Base-by-base conservation (phyloP, 2,329 filamentous ascomycete genomes). In the Phaeosphaeriaceae sp. region DNA sequence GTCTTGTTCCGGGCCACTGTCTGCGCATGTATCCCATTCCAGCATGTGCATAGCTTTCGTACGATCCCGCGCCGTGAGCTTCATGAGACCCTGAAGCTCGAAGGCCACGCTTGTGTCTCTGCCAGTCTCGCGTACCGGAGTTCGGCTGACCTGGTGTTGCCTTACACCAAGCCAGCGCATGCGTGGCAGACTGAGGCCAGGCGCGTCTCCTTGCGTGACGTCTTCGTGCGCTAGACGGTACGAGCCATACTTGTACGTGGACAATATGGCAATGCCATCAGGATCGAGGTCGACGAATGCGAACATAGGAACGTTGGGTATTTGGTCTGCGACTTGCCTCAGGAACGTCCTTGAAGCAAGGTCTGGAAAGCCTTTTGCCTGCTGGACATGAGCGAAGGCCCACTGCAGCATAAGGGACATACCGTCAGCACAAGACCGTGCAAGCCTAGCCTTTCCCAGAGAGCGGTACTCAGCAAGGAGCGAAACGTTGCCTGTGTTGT, bases 291-390 rank as follows among this genome's bases (percentile, higher is more conserved):
- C 92, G 1, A 91, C 84, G 0, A 95, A 79, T 0, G 83, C 86
- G 52, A 86, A 83, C 7, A 91, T 84, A 1, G 86, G 85, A 15
- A 80, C 76, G 7, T 75, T 63, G 13, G 72, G 66, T 13, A 55
- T 63, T 5, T 65, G 53, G 31, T 84, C 20, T 78, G 79, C 9
- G 73, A 75, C 0, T 66, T 72, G 40, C 44, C 83, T 81, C 1
- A 94, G 78, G 53, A 94, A 88, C 17, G 83, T 82, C 7, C 90
- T 82, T 0, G 91, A 92, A 1, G 85, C 83, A 48, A 94, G 79
- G 66, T 95, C 92, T 0, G 92, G 91, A 69, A 92, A 95, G 1
- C 92, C 92, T 81, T 93, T 95, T 0, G 88, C 91, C 89, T 92
- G 53, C 13, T 21, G 13, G n/a, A 10, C 10, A 17, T 50, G 31